phyloP scores from a whole-genome alignment of 1,139 yeast genomes.

The Hemisphaericaspora subhashii region DNA sequence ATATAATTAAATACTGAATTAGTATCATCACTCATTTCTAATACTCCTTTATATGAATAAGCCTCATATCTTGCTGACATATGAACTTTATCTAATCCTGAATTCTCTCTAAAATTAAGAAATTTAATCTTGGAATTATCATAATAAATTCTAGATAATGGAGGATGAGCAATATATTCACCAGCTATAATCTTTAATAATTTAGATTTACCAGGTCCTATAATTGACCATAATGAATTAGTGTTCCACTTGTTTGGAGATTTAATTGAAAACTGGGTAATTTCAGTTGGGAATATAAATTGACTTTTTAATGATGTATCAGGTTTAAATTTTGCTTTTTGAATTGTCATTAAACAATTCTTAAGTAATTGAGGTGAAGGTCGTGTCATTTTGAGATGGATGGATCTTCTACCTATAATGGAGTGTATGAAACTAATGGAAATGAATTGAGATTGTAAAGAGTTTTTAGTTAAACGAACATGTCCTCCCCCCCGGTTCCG shows the following conservation, averaged over 20 bases:
- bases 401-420: too few species aligned
- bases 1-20: conserved; percentile 66
- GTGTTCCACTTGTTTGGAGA: conserved; percentile 16
- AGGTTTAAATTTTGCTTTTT: conserved; percentile 15
- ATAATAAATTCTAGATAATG: conserved; percentile 57
- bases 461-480: too few species aligned
- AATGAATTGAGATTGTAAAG: too few species aligned
- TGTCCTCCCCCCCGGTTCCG: too few species aligned
- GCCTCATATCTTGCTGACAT: conserved; percentile 87
- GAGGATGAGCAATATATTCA: conserved; percentile 51
- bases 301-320: conserved; percentile 12
- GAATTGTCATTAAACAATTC: conserved; percentile 5
- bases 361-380: neutral
- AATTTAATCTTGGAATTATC: conserved; percentile 25
- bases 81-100: conserved; percentile 66
- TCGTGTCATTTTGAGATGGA: neutral
- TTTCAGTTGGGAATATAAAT: conserved; percentile 22
- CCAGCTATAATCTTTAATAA: conserved; percentile 36
- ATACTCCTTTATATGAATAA: conserved; percentile 54
- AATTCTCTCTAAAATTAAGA: conserved; percentile 60
- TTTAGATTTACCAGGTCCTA: conserved; percentile 37
- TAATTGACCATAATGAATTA: conserved; percentile 33
- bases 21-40: conserved; percentile 68
- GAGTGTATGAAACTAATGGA: too few species aligned
- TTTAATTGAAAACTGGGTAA: conserved; percentile 26